phyloP scores from a whole-genome alignment of 1,284 basidiomycete genomes.

The Porodaedalea pini region DNA sequence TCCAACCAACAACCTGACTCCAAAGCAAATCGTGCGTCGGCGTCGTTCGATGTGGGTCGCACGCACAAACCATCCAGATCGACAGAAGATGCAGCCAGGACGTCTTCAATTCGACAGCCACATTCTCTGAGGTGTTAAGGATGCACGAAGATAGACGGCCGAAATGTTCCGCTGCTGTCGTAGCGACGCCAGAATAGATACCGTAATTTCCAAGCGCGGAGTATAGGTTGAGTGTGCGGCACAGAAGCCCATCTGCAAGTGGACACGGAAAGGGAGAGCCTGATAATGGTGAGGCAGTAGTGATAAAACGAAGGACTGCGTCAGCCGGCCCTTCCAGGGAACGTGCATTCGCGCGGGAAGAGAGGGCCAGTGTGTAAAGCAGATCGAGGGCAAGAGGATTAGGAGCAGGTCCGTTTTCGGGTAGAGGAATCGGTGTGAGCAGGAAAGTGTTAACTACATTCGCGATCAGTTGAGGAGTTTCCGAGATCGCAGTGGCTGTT shows the following conservation, averaged over 20 bases:
- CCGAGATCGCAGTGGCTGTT: slow-evolving; percentile 52
- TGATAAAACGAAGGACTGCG: slow-evolving; percentile 74
- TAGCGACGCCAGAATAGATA: slow-evolving; percentile 62
- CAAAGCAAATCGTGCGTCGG: slow-evolving; percentile 86
- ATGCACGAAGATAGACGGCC: slow-evolving; percentile 43
- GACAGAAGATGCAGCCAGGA: slow-evolving; percentile 58
- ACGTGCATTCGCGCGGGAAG: slow-evolving; percentile 66
- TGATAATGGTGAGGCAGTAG: slow-evolving; percentile 49
- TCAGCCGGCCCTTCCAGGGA: slow-evolving; percentile 55
- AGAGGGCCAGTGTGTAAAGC: slow-evolving; percentile 55
- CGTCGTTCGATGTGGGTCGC: slow-evolving; percentile 84
- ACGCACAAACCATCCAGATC: slow-evolving; percentile 79
- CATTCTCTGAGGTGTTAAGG: slow-evolving; percentile 34
- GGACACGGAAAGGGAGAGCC: slow-evolving; percentile 41
- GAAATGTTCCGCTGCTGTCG: slow-evolving; percentile 57
- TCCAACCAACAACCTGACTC: slow-evolving; percentile 78
- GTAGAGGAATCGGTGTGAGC: slow-evolving; percentile 44
- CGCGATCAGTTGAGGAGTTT: slow-evolving; percentile 52
- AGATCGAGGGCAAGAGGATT: slow-evolving; percentile 56
- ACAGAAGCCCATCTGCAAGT: slow-evolving; percentile 49
- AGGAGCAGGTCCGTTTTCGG: slow-evolving; percentile 35
- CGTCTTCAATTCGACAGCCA: slow-evolving; percentile 35
- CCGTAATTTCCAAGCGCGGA: slow-evolving; percentile 73
- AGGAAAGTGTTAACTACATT: slow-evolving; percentile 55
- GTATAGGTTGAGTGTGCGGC: slow-evolving; percentile 65